These are phyloP conservation scores for Arabidopsis suecica DNA, from an alignment of 345 rosid species.

Conservation along the genomic window DNA sequence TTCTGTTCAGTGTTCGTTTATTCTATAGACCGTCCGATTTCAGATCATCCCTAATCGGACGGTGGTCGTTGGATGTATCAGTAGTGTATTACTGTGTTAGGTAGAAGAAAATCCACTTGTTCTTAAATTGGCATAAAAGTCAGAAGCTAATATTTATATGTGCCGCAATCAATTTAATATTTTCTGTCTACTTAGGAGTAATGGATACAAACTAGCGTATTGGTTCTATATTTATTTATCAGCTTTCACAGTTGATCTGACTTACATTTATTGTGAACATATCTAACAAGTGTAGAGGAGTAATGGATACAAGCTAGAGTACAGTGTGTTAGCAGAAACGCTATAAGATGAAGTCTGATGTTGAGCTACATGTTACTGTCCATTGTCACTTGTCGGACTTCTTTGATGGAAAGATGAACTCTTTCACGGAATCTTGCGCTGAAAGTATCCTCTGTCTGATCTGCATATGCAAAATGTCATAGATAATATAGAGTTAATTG, in stretches of 20 bases:
- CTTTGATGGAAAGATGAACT: conserved; percentile 62
- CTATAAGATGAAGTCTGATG: background rate
- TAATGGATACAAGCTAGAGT: background rate
- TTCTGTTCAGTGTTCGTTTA: conserved; percentile 21
- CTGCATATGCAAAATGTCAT: conserved; percentile 51
- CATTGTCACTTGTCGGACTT: conserved; percentile 25
- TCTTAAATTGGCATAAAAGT: conserved; percentile 7
- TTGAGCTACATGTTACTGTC: background rate
- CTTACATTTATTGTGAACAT: conserved; percentile 1
- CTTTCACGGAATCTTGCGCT: conserved; percentile 63
- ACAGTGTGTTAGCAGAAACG: background rate
- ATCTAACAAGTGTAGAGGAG: background rate
- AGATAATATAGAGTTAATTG: background rate
- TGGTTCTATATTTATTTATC: no score
- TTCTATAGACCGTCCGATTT: conserved; percentile 31
- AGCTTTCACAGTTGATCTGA: background rate
- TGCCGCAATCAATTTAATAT: conserved; percentile 3
- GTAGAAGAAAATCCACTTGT: conserved; percentile 21
- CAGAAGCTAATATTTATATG: conserved; percentile 15
- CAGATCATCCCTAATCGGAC: conserved; percentile 25
- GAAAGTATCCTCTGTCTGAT: conserved; percentile 65
- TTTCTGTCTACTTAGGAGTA: background rate
- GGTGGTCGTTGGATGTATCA: conserved; percentile 34
- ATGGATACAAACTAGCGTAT: no score
- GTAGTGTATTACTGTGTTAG: conserved; percentile 30